Percentiles rank a stretch among this genome's conserved stretches.
phyloP scores from a whole-genome alignment of 2,329 filamentous ascomycete genomes.

The Coleophoma cylindrospora region DNA sequence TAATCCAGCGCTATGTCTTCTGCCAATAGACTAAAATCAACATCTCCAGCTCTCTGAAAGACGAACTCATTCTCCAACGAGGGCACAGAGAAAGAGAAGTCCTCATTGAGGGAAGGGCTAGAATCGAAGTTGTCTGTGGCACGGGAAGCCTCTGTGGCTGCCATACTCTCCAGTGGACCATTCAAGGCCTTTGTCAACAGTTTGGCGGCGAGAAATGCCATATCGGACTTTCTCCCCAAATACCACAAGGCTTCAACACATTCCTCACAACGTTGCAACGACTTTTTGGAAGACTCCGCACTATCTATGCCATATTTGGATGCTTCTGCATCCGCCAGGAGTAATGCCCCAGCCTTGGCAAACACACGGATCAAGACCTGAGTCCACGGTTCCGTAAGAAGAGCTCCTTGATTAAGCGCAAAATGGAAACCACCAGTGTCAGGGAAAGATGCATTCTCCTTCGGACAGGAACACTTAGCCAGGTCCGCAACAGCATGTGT shows the following conservation, averaged over 20 bases:
- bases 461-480: constrained; percentile 37
- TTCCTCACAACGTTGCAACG: constrained; percentile 34
- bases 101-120: neutral
- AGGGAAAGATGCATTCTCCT: constrained; percentile 20
- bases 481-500: constrained; percentile 42
- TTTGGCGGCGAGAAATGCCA: constrained; percentile 34
- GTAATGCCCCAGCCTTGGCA: constrained; percentile 37
- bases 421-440: constrained; percentile 42
- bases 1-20: neutral
- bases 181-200: constrained; percentile 29
- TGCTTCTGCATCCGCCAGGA: constrained; percentile 24
- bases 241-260: constrained; percentile 50
- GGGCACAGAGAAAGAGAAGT: neutral
- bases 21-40: neutral
- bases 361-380: constrained; percentile 49
- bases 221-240: constrained; percentile 51
- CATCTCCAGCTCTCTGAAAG: neutral
- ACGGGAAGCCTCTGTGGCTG: neutral
- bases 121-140: neutral
- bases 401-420: constrained; percentile 46
- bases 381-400: constrained; percentile 58
- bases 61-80: neutral
- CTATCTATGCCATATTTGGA: constrained; percentile 6
- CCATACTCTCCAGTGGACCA: neutral
- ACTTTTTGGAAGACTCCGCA: constrained; percentile 15